Base-by-base conservation (phyloP, 164 flowering plant species). In the Aristolochia contorta region DNA sequence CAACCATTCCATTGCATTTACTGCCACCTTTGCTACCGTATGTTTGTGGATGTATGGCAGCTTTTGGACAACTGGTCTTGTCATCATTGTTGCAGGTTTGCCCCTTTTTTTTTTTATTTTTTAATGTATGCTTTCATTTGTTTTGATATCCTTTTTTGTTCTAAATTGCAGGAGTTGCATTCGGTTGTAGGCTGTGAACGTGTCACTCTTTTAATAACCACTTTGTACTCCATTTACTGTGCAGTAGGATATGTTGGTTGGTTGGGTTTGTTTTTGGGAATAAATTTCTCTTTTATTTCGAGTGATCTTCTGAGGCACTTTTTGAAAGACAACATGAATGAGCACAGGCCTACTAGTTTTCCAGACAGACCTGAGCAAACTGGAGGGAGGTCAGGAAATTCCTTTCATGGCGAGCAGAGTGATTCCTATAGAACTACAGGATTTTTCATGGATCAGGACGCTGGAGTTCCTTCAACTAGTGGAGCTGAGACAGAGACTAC, bases 11-110 rank as follows among this genome's bases (percentile, higher is more conserved):
- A 30, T 80, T 64, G 37, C 84, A 63, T 65, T 83, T 13, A 49
- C 79, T 71, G 79, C 76, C 60, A 30, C 82, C 56, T 65, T 64
- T 72, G 95, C 84, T 55, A 54, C 66, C 47, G 64, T 80, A 56
- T 61, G 79, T n/a, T 62, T 94, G 66, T 91, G 96, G 96, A 48
- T 91, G 6, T 91, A 83, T 78, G 99, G 99, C 65, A 88, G 96
- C 78, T 88, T 94, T 69, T 94, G 97, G 96, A 84, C 81, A 50
- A 91, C 96, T 24, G 66, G 67, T 8, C 68, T 82, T 55, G 66
- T 84, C 65, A 68, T 82, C 52, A 56, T 78, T 56, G 60, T 75
- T 63, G 95, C 85, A 78, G 96, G 99, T 94, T 58, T 54, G 59
- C 53, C 67, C 33, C 21, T 62, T 18, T 55, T 56, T 54, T 55